Base-by-base conservation (phyloP, 31 red algal species). In the Odonthalia washingtoniensis region DNA sequence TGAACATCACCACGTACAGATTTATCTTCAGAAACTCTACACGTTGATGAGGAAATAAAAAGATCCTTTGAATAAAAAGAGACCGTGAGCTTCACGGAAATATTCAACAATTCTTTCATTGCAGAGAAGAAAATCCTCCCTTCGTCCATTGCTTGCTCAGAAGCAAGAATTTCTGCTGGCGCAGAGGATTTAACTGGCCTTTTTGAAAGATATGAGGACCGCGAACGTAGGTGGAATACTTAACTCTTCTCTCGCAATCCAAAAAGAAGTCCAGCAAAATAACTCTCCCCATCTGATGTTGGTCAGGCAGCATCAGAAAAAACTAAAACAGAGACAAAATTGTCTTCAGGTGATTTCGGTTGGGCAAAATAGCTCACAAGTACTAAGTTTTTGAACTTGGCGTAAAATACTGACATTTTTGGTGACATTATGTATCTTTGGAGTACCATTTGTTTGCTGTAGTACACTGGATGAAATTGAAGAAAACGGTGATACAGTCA, bases 101-200 rank as follows among this genome's bases (percentile, higher is more conserved):
- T n/a, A n/a, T n/a, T n/a, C n/a, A n/a, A n/a, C n/a, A n/a, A n/a
- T n/a, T n/a, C n/a, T n/a, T n/a, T n/a, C n/a, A n/a, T n/a, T n/a
- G n/a, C n/a, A n/a, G n/a, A n/a, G n/a, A n/a, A n/a, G n/a, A n/a
- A n/a, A n/a, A n/a, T n/a, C n/a, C n/a, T n/a, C n/a, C n/a, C 74
- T 77, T 77, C 74, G 30, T 77, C 31, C 14, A 77, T 46, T 77
- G 9, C 74, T 45, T 77, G 36, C 6, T n/a, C n/a, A n/a, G n/a
- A n/a, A n/a, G n/a, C n/a, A n/a, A n/a, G n/a, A n/a, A n/a, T n/a
- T n/a, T 24, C 52, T 61, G 14, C 52, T 14, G 16, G 14, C 16
- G 52, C 52, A 24, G 52, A 61, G 14, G 52, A 61, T 61, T 61
- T 61, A 14, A 17, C 52, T 17, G 52, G 52, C 14, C 52, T 14